Evolutionary conservation across 805 yeast genomes (phyloP), one percentile per base, ranked within the genome.

Genomic region (Phaffomyces antillensis): DNA sequence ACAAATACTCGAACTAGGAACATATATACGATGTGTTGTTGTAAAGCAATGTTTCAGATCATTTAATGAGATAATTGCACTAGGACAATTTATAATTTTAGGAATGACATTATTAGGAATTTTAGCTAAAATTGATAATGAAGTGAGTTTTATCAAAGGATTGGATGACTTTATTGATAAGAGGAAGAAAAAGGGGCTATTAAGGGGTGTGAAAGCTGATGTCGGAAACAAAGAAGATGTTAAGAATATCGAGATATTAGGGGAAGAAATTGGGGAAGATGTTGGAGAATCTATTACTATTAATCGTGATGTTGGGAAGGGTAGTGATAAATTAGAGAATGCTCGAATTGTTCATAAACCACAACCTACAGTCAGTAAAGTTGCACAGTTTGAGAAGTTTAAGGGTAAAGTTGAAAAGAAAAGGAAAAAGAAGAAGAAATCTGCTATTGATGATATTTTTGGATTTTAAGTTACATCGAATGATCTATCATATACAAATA

Each of bases 371-470:
- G 11, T 28, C 5, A 28, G 30, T 28, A 28, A 9, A 11, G 30
- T 28, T 28, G 30, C 30, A 28, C 30, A 36, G 33, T 40, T 46
- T 32, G 36, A 33, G 18, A 15, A 15, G 17, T 32, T 17, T 16
- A 32, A 16, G 18, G 18, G 17, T 16, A 45, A 16, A 15, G 17
- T 43, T 10, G 47, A 45, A 40, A 50, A 52, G 49, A 66, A 64
- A 55, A 71, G 70, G 58, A 72, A 72, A 47, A 72, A 70, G 58
- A 77, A 71, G 58, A 61, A 64, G 42, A 74, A 66, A 48, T 72
- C 73, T 39, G 82, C 80, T 11, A 86, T 86, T 44, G 93, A 85
- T 61, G 86, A 79, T 54, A 86, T 86, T 15, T 86, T 86, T 63
- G 88, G 46, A 9, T 43, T 46, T 25, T 46, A 35, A 25, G 26